These are phyloP conservation scores for Spirogloea muscicola DNA, from an alignment of 139 green algal species.

Conservation along the genomic window DNA sequence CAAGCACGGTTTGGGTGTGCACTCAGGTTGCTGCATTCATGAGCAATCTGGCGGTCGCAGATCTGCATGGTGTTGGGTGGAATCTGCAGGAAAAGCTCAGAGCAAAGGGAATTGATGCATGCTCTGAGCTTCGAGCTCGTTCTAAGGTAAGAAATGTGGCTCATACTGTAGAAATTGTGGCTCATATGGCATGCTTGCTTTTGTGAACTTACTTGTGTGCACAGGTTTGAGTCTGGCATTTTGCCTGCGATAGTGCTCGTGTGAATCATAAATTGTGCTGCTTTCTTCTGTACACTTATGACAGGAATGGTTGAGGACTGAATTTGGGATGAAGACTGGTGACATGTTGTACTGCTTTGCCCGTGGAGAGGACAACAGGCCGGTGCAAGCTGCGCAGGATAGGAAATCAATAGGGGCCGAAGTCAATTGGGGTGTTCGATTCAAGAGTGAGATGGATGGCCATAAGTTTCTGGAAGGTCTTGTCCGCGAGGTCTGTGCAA, in stretches of 20 bases:
- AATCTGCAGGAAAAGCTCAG: slow-evolving; percentile 58
- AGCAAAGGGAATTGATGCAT: slow-evolving; percentile 45
- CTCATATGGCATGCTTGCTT: too few relatives aligned
- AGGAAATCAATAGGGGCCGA: slow-evolving; percentile 73
- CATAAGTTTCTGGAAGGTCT: slow-evolving; percentile 62
- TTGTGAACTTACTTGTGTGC: too few relatives aligned
- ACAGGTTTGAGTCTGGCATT: too few relatives aligned
- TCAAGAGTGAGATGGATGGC: slow-evolving; percentile 59
- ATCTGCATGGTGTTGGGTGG: slow-evolving; percentile 86
- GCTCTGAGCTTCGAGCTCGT: slow-evolving; percentile 11
- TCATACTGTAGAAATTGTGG: too few relatives aligned
- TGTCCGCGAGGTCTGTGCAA: slow-evolving; percentile 37
- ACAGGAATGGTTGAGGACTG: too few relatives aligned
- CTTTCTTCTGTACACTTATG: too few relatives aligned
- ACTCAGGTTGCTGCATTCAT: slow-evolving; percentile 54
- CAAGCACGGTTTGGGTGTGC: too few relatives aligned
- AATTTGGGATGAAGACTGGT: slow-evolving; percentile 76
- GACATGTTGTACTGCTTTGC: slow-evolving; percentile 59
- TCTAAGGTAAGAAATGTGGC: too few relatives aligned
- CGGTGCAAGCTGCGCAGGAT: slow-evolving; percentile 27
- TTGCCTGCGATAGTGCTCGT: too few relatives aligned
- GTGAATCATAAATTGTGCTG: too few relatives aligned
- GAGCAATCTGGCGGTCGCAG: slow-evolving; percentile 55
- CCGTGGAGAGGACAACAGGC: slow-evolving; percentile 55
- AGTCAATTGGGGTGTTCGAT: slow-evolving; percentile 89